phyloP scores from a whole-genome alignment of 2,329 filamentous ascomycete species.

The Phaeosphaeria sp. region DNA sequence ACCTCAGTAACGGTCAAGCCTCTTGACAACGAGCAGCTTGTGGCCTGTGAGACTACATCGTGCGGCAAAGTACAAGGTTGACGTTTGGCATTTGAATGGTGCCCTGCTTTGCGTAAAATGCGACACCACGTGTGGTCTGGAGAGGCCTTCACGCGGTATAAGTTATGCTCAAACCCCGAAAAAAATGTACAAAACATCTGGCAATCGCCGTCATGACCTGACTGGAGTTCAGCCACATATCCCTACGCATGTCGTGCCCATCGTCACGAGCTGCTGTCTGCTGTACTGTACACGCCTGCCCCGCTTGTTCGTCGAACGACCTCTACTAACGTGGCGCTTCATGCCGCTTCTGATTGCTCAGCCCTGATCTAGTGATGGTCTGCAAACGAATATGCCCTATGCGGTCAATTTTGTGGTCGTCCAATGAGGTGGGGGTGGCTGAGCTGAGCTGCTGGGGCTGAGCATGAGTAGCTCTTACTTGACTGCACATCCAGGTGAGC shows the following conservation, averaged over 20 bases:
- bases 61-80: no score
- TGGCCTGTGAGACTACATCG: no score
- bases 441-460: slow-evolving; percentile 14
- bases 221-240: not conserved
- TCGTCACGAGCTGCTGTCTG: slow-evolving; percentile 4
- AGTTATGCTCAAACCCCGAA: no score
- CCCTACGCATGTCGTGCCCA: not conserved
- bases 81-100: no score
- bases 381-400: slow-evolving; percentile 6
- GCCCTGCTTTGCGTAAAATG: no score
- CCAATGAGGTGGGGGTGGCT: slow-evolving; percentile 2
- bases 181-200: no score
- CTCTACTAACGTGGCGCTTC: slow-evolving; percentile 5
- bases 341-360: slow-evolving; percentile 8
- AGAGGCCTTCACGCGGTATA: no score
- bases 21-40: no score
- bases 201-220: no score
- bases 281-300: slow-evolving; percentile 5
- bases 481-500: slow-evolving; percentile 1
- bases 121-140: no score
- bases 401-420: not conserved
- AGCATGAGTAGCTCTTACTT: slow-evolving; percentile 6
- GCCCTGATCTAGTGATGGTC: not conserved
- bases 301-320: slow-evolving; percentile 14
- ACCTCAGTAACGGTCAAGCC: no score